Percentiles rank a stretch among this genome's conserved stretches.
Evolutionary conservation across 768 basidiomycete species (phyloP).

Genomic region (Mycena leptocephala): DNA sequence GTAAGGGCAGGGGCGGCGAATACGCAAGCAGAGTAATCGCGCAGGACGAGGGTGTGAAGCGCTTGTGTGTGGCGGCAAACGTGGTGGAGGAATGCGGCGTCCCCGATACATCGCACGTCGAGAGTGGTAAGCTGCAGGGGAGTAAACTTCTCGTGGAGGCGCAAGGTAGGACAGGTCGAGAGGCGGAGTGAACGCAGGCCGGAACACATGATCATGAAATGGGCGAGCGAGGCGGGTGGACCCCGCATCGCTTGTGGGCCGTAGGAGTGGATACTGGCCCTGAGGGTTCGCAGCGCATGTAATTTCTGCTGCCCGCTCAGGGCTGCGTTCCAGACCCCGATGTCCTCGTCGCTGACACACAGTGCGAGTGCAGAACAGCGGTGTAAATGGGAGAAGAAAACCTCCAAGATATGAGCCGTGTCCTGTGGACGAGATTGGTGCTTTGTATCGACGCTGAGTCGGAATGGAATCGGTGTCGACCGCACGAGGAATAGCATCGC

Average conservation of each 20-base stretch:
- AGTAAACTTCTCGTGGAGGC: not conserved
- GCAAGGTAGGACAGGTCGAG: not conserved
- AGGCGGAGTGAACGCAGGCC: not conserved
- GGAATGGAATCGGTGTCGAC: not conserved
- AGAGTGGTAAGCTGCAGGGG: not conserved
- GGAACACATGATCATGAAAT: not conserved
- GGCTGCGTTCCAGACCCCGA: not conserved
- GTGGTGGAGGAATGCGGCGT: not conserved
- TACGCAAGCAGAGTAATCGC: not conserved
- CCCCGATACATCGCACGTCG: constrained; percentile 7
- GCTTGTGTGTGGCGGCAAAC: not conserved
- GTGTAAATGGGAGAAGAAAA: not conserved
- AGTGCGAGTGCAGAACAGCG: constrained; percentile 13
- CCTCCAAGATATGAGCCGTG: not conserved
- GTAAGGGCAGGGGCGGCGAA: not conserved
- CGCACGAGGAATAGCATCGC: not conserved
- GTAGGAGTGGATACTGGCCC: not conserved
- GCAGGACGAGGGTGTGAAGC: constrained; percentile 9
- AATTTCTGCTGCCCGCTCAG: not conserved
- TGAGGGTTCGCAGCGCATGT: not conserved
- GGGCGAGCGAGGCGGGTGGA: not conserved
- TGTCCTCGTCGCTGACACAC: not conserved
- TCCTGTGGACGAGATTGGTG: not conserved
- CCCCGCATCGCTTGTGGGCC: constrained; percentile 8
- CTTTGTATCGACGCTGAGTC: constrained; percentile 1